Percentiles rank a stretch among this genome's conserved stretches.
phyloP scores from a whole-genome alignment of 129 eudicot species.

The Tanacetum coccineum region DNA sequence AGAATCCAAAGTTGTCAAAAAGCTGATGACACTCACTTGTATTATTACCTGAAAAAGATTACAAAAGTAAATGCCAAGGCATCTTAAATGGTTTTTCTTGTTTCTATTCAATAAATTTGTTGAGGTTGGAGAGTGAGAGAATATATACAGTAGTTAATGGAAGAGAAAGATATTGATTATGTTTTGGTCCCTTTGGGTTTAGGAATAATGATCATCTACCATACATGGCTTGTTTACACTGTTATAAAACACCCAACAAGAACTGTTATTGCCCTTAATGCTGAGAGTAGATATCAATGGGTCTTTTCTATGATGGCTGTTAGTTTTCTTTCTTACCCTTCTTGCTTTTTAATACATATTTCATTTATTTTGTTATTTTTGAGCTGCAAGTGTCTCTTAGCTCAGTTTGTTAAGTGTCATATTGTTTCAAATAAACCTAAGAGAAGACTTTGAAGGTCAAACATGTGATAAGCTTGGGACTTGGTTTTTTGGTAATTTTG shows the following conservation, averaged over 20 bases:
- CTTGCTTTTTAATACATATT: not conserved
- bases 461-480: not conserved
- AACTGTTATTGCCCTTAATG: slow-evolving; percentile 81
- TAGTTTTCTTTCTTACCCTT: slow-evolving; percentile 21
- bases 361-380: not conserved
- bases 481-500: not conserved
- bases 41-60: too few species aligned
- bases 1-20: too few species aligned
- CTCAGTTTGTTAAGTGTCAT: not conserved
- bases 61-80: too few species aligned
- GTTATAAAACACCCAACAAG: slow-evolving; percentile 40
- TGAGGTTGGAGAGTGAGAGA: slow-evolving; percentile 15
- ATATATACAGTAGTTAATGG: slow-evolving; percentile 26
- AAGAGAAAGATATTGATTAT: slow-evolving; percentile 47
- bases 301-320: slow-evolving; percentile 67
- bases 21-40: too few species aligned
- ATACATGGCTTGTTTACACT: slow-evolving; percentile 63
- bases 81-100: too few species aligned
- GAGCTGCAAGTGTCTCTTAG: not conserved
- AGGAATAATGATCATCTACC: slow-evolving; percentile 45
- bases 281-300: slow-evolving; percentile 71
- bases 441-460: not conserved
- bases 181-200: slow-evolving; percentile 62
- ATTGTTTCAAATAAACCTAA: not conserved
- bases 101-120: not conserved